A percentile compares a stretch with the other conserved stretches of the same genome.
Evolutionary conservation across 768 basidiomycete species (phyloP).

Genomic region (Mycena maculata): DNA sequence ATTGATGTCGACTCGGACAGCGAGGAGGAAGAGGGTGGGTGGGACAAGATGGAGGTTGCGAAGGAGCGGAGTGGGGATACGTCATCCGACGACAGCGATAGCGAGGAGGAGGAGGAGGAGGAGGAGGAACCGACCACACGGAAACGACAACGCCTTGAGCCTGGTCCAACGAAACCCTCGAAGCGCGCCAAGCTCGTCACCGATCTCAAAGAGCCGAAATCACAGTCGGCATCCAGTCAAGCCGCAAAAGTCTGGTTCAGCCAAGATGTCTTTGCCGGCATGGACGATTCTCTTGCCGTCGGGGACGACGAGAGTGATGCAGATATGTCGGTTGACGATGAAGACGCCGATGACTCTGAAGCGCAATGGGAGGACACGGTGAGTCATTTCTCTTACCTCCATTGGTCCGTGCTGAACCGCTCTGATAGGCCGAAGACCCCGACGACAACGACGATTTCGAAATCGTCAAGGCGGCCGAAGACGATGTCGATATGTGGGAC

Average conservation of each 20-base stretch:
- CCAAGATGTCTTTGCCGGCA: slow-evolving; percentile 86
- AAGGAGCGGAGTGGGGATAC: slow-evolving; percentile 61
- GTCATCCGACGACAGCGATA: slow-evolving; percentile 65
- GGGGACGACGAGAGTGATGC: slow-evolving; percentile 43
- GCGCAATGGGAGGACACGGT: slow-evolving; percentile 37
- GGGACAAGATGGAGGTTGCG: slow-evolving; percentile 70
- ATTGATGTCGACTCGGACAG: slow-evolving; percentile 56
- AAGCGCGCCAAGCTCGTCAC: slow-evolving; percentile 68
- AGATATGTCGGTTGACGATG: slow-evolving; percentile 50
- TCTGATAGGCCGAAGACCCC: slow-evolving; percentile 29
- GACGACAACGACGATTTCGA: slow-evolving; percentile 79
- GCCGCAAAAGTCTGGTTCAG: slow-evolving; percentile 94
- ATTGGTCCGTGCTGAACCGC: slow-evolving; percentile 19
- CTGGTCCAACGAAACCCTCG: slow-evolving; percentile 41
- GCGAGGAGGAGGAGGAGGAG: slow-evolving; percentile 54
- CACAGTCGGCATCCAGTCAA: slow-evolving; percentile 53
- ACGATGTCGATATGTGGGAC: slow-evolving; percentile 81
- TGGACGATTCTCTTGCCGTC: slow-evolving; percentile 56
- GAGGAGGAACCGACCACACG: slow-evolving; percentile 44
- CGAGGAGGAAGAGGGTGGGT: slow-evolving; percentile 70
- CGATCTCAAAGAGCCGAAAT: slow-evolving; percentile 54
- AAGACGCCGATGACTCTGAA: slow-evolving; percentile 45
- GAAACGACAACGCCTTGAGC: slow-evolving; percentile 60
- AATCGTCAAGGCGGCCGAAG: slow-evolving; percentile 70
- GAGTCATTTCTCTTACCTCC: not conserved